phyloP scores from a whole-genome alignment of 352 stramenopile genomes.

The Phytopythium montanum region DNA sequence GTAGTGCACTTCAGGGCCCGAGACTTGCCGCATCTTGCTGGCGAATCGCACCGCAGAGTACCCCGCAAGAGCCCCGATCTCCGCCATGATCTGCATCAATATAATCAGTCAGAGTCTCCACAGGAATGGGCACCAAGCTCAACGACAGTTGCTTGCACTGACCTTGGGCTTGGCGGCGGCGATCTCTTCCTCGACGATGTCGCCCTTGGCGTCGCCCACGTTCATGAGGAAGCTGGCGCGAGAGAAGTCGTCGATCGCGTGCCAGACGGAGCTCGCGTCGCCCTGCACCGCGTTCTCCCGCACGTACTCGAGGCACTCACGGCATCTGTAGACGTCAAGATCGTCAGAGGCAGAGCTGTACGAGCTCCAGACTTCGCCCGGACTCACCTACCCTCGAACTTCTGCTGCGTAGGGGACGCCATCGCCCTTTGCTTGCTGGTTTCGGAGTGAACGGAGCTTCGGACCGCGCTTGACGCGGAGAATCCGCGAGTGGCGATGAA shows the following conservation, averaged over 20 bases:
- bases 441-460: neutral
- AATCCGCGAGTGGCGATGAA: neutral
- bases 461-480: neutral
- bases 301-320: conserved; percentile 27
- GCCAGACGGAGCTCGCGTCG: conserved; percentile 23
- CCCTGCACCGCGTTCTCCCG: conserved; percentile 16
- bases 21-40: conserved; percentile 22
- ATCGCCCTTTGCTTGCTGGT: conserved; percentile 13
- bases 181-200: conserved; percentile 27
- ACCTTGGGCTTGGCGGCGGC: conserved; percentile 16
- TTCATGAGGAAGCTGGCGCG: conserved; percentile 38
- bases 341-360: neutral
- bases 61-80: conserved; percentile 34
- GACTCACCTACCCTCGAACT: neutral
- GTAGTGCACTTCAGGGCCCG: conserved; percentile 16
- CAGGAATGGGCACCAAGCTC: neutral
- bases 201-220: conserved; percentile 29
- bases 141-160: neutral
- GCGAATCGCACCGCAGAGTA: conserved; percentile 50
- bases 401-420: conserved; percentile 14
- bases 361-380: too few relatives aligned
- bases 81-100: conserved; percentile 23
- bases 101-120: neutral
- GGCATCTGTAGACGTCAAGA: conserved; percentile 8
- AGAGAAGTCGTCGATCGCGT: conserved; percentile 26